These are phyloP conservation scores for Euclidium syriacum DNA, from an alignment of 345 rosid species.

Conservation along the genomic window DNA sequence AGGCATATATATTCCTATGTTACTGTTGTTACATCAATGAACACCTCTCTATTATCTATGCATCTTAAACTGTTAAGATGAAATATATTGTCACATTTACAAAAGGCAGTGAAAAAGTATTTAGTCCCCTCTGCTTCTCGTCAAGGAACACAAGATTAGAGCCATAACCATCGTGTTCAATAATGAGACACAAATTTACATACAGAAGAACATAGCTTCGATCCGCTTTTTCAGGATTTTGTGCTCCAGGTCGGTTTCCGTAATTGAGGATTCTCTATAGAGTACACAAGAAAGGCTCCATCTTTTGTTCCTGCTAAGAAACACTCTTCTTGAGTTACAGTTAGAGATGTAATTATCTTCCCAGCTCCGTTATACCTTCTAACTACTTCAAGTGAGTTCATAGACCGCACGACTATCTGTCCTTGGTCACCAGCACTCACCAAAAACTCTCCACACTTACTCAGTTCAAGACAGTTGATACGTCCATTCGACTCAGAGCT, in stretches of 20 bases:
- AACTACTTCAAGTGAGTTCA: conserved; percentile 84
- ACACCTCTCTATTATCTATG: conserved; percentile 19
- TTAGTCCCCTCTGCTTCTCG: conserved; percentile 4
- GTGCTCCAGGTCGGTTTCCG: conserved; percentile 47
- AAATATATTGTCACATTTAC: conserved; percentile 30
- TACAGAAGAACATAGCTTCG: neutral
- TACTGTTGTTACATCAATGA: conserved; percentile 24
- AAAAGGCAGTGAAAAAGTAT: neutral
- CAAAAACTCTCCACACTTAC: conserved; percentile 81
- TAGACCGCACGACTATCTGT: conserved; percentile 80
- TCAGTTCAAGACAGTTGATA: conserved; percentile 85
- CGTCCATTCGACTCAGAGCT: conserved; percentile 87
- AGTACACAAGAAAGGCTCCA: conserved; percentile 85
- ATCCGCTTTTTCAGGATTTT: conserved; percentile 46
- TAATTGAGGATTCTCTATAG: conserved; percentile 75
- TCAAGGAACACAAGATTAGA: conserved; percentile 5
- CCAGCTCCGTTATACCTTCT: conserved; percentile 71
- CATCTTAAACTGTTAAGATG: conserved; percentile 16
- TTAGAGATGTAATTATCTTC: conserved; percentile 68
- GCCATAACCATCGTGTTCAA: conserved; percentile 8
- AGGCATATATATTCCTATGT: neutral
- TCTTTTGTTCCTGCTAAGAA: conserved; percentile 96
- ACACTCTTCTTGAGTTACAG: conserved; percentile 86
- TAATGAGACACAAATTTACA: conserved; percentile 12
- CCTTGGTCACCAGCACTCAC: conserved; percentile 98